Percentiles rank a stretch among this genome's conserved stretches.
Conservation (phyloP, 2,329 filamentous ascomycete genomes). For the Pseudocercospora crystallina region DNA sequence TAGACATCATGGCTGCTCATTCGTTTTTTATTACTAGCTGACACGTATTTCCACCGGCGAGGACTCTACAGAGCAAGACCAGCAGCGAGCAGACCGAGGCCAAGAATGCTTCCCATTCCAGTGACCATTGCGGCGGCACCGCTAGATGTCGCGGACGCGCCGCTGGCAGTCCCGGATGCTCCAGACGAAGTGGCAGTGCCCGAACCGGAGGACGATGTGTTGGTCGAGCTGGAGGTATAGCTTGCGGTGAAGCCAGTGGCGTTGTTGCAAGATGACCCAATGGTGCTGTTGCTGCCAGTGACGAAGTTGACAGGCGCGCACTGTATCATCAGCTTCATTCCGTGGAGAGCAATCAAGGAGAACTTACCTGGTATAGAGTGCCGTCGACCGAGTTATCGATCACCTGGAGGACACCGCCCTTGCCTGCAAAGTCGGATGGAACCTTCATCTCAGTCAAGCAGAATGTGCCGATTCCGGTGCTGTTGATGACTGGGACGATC, state of each 20-base stretch:
- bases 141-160: slow-evolving; percentile 12
- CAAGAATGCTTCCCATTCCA: slow-evolving; percentile 21
- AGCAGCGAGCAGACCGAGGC: slow-evolving; percentile 22
- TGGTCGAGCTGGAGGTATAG: slow-evolving; percentile 2
- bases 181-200: background rate
- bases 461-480: slow-evolving; percentile 30
- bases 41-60: no score
- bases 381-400: slow-evolving; percentile 31
- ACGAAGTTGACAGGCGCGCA: slow-evolving; percentile 35
- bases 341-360: background rate
- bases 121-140: slow-evolving; percentile 20
- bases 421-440: slow-evolving; percentile 29
- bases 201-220: background rate
- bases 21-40: no score
- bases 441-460: slow-evolving; percentile 29
- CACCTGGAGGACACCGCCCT: slow-evolving; percentile 32
- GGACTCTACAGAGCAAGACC: slow-evolving; percentile 21
- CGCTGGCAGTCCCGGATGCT: background rate
- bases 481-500: slow-evolving; percentile 28
- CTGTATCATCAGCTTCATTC: slow-evolving; percentile 10
- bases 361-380: slow-evolving; percentile 32
- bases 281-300: slow-evolving; percentile 30
- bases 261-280: slow-evolving; percentile 29
- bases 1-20: no score
- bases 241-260: slow-evolving; percentile 28